Evolutionary conservation across 306 rosid species (phyloP).

Genomic region (Trifolium repens): DNA sequence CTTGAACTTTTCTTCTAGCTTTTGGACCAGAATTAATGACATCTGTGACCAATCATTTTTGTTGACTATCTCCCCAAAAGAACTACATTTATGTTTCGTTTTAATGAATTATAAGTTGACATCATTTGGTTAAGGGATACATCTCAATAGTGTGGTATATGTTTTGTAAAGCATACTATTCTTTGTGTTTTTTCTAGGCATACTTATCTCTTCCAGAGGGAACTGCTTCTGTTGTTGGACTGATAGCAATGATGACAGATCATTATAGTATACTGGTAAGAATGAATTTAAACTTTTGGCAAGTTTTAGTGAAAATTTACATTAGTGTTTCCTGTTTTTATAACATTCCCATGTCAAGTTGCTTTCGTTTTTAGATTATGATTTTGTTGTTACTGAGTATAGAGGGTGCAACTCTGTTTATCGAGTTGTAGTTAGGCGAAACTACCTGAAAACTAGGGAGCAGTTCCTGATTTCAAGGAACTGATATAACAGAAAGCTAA

Average conservation of each 20-base stretch:
- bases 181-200: slow-evolving; percentile 66
- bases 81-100: background rate
- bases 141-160: slow-evolving; percentile 33
- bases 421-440: no score
- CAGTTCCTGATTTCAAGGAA: background rate
- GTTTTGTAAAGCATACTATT: slow-evolving; percentile 41
- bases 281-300: slow-evolving; percentile 38
- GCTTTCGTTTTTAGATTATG: slow-evolving; percentile 24
- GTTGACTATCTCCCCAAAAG: background rate
- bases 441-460: background rate
- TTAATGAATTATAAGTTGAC: slow-evolving; percentile 21
- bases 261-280: slow-evolving; percentile 87
- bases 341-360: slow-evolving; percentile 24
- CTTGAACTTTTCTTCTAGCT: slow-evolving; percentile 11
- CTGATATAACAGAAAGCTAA: background rate
- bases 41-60: slow-evolving; percentile 3
- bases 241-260: slow-evolving; percentile 94
- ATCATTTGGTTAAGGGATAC: slow-evolving; percentile 29
- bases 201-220: slow-evolving; percentile 99
- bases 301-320: slow-evolving; percentile 29
- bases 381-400: no score
- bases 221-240: slow-evolving; percentile 93
- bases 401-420: no score
- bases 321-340: slow-evolving; percentile 32
- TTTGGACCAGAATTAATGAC: slow-evolving; percentile 12